A percentile compares a stretch with the other conserved stretches of the same genome.
Conservation (phyloP, 129 eudicot genomes). For the Centrapalus pauciflorus region DNA sequence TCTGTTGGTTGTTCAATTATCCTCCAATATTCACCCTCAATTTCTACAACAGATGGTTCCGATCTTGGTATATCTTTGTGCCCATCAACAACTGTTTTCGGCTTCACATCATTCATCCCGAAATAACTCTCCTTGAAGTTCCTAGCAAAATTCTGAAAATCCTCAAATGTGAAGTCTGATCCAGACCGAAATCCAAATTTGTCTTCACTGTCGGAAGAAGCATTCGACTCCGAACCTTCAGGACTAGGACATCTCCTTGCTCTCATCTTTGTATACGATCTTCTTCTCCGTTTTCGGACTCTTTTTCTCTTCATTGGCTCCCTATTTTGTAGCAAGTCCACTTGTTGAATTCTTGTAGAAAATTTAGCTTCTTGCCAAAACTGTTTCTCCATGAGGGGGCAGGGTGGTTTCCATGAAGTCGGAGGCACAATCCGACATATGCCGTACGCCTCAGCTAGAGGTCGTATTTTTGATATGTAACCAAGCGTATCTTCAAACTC, state of each 20-base stretch:
- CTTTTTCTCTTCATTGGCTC: conserved; percentile 66
- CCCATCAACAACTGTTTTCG: not conserved
- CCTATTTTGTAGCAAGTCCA: conserved; percentile 74
- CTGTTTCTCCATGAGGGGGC: conserved; percentile 41
- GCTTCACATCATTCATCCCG: conserved; percentile 29
- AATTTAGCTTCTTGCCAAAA: conserved; percentile 60
- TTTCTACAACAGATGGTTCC: conserved; percentile 60
- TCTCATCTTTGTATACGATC: conserved; percentile 29
- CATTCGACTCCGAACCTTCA: conserved; percentile 29
- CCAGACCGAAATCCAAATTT: conserved; percentile 76
- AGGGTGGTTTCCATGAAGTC: conserved; percentile 66
- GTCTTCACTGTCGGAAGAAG: conserved; percentile 46
- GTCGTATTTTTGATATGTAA: conserved; percentile 59
- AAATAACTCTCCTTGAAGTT: conserved; percentile 59
- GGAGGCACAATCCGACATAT: conserved; percentile 78
- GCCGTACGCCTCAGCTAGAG: conserved; percentile 58
- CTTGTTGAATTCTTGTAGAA: conserved; percentile 66
- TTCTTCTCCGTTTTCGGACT: conserved; percentile 45
- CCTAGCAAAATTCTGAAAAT: conserved; percentile 40
- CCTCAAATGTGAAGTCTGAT: conserved; percentile 59
- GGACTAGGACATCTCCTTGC: conserved; percentile 28
- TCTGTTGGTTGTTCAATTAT: conserved; percentile 78
- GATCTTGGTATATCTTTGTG: conserved; percentile 12
- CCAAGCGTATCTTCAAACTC: conserved; percentile 70
- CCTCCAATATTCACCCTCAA: conserved; percentile 90